Percentiles rank a stretch among this genome's conserved stretches.
Evolutionary conservation across 495 filamentous ascomycete genomes (phyloP).

Genomic region (Xylaria venustula): DNA sequence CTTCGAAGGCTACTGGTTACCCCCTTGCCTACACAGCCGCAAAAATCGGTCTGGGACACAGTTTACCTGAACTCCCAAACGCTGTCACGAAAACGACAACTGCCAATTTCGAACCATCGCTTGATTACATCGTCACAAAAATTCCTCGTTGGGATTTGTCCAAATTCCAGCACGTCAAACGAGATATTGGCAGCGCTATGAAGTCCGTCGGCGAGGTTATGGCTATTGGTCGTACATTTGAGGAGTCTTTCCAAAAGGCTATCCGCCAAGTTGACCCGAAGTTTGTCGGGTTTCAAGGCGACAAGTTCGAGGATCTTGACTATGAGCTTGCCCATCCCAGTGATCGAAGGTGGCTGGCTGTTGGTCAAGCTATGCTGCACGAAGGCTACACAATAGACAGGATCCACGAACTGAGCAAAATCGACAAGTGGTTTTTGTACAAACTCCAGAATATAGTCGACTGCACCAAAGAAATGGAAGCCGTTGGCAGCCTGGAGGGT

Average conservation of each 20-base stretch:
- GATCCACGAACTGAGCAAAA: slow-evolving; percentile 92
- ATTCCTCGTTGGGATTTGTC: slow-evolving; percentile 96
- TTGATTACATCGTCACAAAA: slow-evolving; percentile 98
- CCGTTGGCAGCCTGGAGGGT: slow-evolving; percentile 80
- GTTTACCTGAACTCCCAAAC: slow-evolving; percentile 90
- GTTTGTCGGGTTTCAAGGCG: slow-evolving; percentile 92
- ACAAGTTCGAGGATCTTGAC: slow-evolving; percentile 89
- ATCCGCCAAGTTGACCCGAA: slow-evolving; percentile 93
- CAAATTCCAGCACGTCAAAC: slow-evolving; percentile 98
- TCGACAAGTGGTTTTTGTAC: slow-evolving; percentile 95
- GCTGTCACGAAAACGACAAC: slow-evolving; percentile 98
- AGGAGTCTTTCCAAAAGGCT: slow-evolving; percentile 99
- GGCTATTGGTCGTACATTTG: slow-evolving; percentile 97
- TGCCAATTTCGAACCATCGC: slow-evolving; percentile 95
- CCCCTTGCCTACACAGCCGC: slow-evolving; percentile 95
- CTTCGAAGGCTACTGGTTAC: slow-evolving; percentile 97
- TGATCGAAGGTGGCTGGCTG: slow-evolving; percentile 93
- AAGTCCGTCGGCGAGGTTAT: slow-evolving; percentile 99
- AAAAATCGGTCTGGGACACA: slow-evolving; percentile 95
- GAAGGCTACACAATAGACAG: slow-evolving; percentile 90
- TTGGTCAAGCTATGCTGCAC: slow-evolving; percentile 96
- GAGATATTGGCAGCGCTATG: slow-evolving; percentile 96
- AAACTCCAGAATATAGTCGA: slow-evolving; percentile 97
- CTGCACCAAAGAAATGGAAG: slow-evolving; percentile 80
- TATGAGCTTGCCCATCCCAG: slow-evolving; percentile 87